phyloP scores from a whole-genome alignment of 2,329 filamentous ascomycete species.

The Colletotrichum sp. region DNA sequence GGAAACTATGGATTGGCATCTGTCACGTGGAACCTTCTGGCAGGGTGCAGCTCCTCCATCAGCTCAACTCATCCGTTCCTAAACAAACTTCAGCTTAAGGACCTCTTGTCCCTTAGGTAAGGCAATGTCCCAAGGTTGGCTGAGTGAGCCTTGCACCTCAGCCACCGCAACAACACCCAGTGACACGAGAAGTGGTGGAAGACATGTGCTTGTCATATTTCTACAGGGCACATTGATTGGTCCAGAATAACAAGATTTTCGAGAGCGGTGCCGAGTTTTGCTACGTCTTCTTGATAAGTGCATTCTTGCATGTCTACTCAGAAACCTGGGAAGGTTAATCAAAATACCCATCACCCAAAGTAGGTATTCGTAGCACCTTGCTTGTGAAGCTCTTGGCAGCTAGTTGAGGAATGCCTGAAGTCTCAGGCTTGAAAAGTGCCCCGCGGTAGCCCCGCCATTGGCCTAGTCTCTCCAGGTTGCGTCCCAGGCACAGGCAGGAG shows the following conservation, averaged over 20 bases:
- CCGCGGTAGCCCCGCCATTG: slow-evolving; percentile 21
- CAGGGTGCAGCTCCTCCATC: not conserved
- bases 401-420: not conserved
- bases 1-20: not conserved
- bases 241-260: not conserved
- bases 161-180: not conserved
- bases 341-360: not conserved
- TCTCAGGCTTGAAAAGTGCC: slow-evolving; percentile 8
- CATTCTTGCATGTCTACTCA: not conserved
- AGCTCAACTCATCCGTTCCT: not conserved
- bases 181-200: not conserved
- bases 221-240: not conserved
- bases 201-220: not conserved
- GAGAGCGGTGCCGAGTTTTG: not conserved
- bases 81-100: not conserved
- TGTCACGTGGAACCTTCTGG: not conserved
- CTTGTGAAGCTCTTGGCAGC: not conserved
- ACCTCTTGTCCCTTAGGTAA: not conserved
- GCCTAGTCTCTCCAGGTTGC: not conserved
- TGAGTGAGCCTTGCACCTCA: not conserved
- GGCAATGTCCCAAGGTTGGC: not conserved
- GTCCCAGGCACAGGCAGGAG: slow-evolving; percentile 13
- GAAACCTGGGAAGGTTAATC: not conserved
- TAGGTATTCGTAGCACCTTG: not conserved
- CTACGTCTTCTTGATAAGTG: not conserved